Percentiles rank a stretch among this genome's conserved stretches.
These are phyloP conservation scores for Arachis hypogaea DNA, from an alignment of 306 rosid species.

Conservation along the genomic window DNA sequence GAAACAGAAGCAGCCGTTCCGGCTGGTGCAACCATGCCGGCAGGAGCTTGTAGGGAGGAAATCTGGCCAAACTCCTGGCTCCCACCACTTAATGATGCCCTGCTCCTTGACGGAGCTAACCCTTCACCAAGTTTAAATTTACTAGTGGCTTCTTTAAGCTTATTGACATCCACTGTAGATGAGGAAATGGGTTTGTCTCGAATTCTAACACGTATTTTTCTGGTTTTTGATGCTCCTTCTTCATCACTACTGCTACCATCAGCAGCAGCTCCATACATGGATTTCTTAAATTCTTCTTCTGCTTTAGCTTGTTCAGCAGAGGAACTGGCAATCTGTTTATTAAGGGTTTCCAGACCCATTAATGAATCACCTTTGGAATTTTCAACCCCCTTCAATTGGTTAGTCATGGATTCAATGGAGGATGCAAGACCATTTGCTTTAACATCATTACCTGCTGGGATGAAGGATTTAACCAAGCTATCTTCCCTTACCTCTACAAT, in stretches of 20 bases:
- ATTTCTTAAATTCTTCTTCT: slow-evolving; percentile 94
- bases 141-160: slow-evolving; percentile 93
- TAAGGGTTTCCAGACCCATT: slow-evolving; percentile 75
- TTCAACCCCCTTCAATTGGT: slow-evolving; percentile 56
- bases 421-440: slow-evolving; percentile 57
- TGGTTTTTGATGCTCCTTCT: slow-evolving; percentile 81
- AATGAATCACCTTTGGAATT: slow-evolving; percentile 54
- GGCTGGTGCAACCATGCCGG: slow-evolving; percentile 51
- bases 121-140: slow-evolving; percentile 82
- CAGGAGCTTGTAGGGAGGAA: slow-evolving; percentile 55
- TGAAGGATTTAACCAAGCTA: slow-evolving; percentile 76
- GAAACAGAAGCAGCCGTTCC: slow-evolving; percentile 61
- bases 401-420: slow-evolving; percentile 48
- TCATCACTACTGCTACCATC: slow-evolving; percentile 98
- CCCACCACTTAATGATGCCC: slow-evolving; percentile 67
- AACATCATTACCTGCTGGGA: slow-evolving; percentile 50
- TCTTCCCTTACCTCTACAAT: slow-evolving; percentile 89
- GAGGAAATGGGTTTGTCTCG: slow-evolving; percentile 80
- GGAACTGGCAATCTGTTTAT: slow-evolving; percentile 59
- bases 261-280: slow-evolving; percentile 79
- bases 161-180: slow-evolving; percentile 81
- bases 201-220: slow-evolving; percentile 79
- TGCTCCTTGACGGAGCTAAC: slow-evolving; percentile 74
- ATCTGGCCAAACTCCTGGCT: slow-evolving; percentile 77
- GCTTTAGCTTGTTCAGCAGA: slow-evolving; percentile 87